Base-by-base conservation (phyloP, 768 basidiomycete species). In the Butyriboletus loyo region DNA sequence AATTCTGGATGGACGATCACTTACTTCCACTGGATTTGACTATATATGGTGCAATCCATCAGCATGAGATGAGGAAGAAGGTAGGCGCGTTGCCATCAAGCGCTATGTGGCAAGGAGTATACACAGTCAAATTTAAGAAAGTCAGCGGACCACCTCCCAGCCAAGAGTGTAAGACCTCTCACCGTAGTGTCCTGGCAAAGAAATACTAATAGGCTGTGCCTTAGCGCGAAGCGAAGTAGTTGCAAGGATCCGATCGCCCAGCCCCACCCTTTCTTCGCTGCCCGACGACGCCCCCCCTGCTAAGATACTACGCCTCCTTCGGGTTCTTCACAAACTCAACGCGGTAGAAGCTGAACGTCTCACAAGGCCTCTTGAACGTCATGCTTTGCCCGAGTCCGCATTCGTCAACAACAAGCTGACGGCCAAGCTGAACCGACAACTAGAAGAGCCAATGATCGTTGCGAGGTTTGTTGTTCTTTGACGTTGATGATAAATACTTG, bases 371-470 rank as follows among this genome's bases (percentile, higher is more conserved):
- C 69, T 73, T 15, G 77, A 82, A 51, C 81, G 77, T 52, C 78
- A 82, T 36, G 78, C 77, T 54, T 74, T 97, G 17, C 75, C 85
- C 3, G 92, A 94, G 57, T 82, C 90, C 0, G 82, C 90, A 0
- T 99, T 99, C 67, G 83, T 98, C 56, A 99, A 98, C 69, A 98
- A 97, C 74, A 99, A 99, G 70, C 75, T 99, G 25, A 93, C 93
- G 2, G 97, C 97, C 10, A 99, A 99, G 71, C 79, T 99, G n/a
- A 93, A 92, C 13, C 82, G 97, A 32, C 97, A 98, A 66, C 70
- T 99, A 38, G 97, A 99, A 62, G 97, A 99, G 66, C 92, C 93
- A 0, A 97, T 98, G 93, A 97, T 99, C 57, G 94, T 99, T 39
- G 97, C 96, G 1, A 95, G 92, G 93, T 92, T 60, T 56, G 77